Evolutionary conservation across 495 filamentous ascomycete species (phyloP).

Genomic region (Talaromyces nanjingensis): DNA sequence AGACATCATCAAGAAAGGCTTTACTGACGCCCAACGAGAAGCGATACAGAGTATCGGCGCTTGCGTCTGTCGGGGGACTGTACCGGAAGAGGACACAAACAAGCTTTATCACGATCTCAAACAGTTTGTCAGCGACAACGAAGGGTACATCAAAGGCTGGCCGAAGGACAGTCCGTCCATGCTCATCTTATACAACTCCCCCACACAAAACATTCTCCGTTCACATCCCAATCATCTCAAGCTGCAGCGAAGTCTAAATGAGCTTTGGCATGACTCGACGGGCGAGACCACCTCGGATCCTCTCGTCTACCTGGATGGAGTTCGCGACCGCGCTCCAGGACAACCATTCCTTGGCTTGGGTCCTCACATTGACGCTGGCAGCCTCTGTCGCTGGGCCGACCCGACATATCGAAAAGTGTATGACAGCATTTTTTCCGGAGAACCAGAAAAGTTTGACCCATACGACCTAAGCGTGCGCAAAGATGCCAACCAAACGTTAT

Average conservation of each 20-base stretch:
- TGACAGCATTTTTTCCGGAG: constrained; percentile 6
- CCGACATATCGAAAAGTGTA: constrained; percentile 2
- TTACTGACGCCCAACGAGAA: not conserved
- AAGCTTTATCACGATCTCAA: not conserved
- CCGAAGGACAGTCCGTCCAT: not conserved
- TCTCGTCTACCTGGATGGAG: not conserved
- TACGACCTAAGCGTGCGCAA: not conserved
- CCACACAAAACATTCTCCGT: constrained; percentile 1
- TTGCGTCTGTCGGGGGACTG: not conserved
- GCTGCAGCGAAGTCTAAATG: not conserved
- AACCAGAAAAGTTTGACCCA: constrained; percentile 1
- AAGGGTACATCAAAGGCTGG: not conserved
- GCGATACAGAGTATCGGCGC: not conserved
- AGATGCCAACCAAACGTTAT: not conserved
- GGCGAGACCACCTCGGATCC: not conserved
- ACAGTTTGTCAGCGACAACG: not conserved
- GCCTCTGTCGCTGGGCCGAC: constrained; percentile 10
- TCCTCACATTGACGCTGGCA: constrained; percentile 9
- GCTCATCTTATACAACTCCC: not conserved
- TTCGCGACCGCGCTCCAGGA: not conserved
- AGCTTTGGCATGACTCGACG: not conserved
- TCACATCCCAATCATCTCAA: constrained; percentile 1
- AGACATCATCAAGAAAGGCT: not conserved
- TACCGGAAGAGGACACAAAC: not conserved
- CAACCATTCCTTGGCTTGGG: constrained; percentile 1